These are phyloP conservation scores for Hypoxylon fuscum DNA, from an alignment of 495 filamentous ascomycete species.

Conservation along the genomic window DNA sequence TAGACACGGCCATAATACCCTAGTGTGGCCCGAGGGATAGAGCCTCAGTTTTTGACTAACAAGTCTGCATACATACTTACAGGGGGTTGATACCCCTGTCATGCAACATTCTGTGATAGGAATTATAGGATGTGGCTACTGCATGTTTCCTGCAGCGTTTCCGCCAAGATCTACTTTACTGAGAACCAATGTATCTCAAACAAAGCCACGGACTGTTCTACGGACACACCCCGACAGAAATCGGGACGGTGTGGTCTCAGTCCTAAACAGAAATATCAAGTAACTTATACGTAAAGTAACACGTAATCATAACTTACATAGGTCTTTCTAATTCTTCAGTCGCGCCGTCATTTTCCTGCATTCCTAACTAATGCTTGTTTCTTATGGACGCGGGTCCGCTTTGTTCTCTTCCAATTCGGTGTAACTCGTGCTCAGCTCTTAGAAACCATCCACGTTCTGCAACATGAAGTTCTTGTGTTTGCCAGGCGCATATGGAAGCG, in stretches of 20 bases:
- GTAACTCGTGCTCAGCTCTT: slow-evolving; percentile 29
- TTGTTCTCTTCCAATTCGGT: slow-evolving; percentile 15
- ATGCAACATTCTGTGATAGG: slow-evolving; percentile 31
- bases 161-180: slow-evolving; percentile 29
- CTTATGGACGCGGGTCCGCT: slow-evolving; percentile 32
- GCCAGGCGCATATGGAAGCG: slow-evolving; percentile 60
- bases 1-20: slow-evolving; percentile 1
- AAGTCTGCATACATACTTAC: not conserved
- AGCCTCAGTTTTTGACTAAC: slow-evolving; percentile 33
- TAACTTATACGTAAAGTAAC: slow-evolving; percentile 40
- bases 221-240: slow-evolving; percentile 23
- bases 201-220: slow-evolving; percentile 13
- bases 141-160: slow-evolving; percentile 29
- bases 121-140: slow-evolving; percentile 22
- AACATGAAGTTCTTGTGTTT: slow-evolving; percentile 56
- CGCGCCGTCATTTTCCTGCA: slow-evolving; percentile 30
- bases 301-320: slow-evolving; percentile 23
- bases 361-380: slow-evolving; percentile 29
- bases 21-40: slow-evolving; percentile 23
- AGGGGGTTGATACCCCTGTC: slow-evolving; percentile 22
- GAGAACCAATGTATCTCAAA: slow-evolving; percentile 36
- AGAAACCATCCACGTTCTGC: slow-evolving; percentile 19
- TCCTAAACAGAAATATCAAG: slow-evolving; percentile 35
- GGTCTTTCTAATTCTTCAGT: slow-evolving; percentile 30
- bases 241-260: slow-evolving; percentile 34